These are phyloP conservation scores for Batkoa obscura DNA, from an alignment of 371 early-diverging fungal species.

Conservation along the genomic window DNA sequence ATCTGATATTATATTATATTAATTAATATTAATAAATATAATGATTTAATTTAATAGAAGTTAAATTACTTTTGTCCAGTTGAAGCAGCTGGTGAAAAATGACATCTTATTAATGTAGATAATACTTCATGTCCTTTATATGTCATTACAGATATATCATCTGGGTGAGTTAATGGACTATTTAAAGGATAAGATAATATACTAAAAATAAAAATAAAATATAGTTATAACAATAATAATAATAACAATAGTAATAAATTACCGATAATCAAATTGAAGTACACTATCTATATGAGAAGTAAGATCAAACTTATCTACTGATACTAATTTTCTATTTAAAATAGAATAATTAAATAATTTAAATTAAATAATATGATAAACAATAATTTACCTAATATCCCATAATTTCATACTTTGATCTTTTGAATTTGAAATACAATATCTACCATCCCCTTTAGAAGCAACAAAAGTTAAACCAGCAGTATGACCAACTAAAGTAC, in stretches of 20 bases:
- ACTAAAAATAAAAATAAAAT: neutral
- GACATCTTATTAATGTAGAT: slow-evolving; percentile 41
- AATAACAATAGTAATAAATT: no score
- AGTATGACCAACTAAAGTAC: slow-evolving; percentile 39
- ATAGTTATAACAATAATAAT: neutral
- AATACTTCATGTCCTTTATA: slow-evolving; percentile 33
- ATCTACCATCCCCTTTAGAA: slow-evolving; percentile 40
- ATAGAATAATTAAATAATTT: no score
- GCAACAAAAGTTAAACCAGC: slow-evolving; percentile 43
- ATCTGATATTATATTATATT: no score
- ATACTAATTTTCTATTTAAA: slow-evolving; percentile 9
- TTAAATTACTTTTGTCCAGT: slow-evolving; percentile 24
- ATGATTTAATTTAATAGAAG: slow-evolving; percentile 8
- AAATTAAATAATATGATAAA: no score
- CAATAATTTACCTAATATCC: slow-evolving; percentile 30
- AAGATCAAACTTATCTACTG: neutral
- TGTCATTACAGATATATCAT: slow-evolving; percentile 29
- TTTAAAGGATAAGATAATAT: slow-evolving; percentile 9
- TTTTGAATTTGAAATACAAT: slow-evolving; percentile 24
- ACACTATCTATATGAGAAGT: neutral
- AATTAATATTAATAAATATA: no score
- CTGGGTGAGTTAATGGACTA: slow-evolving; percentile 15
- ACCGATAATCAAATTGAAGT: slow-evolving; percentile 16
- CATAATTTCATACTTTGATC: slow-evolving; percentile 38
- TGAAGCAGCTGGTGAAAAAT: slow-evolving; percentile 28